Evolutionary conservation across 371 early-diverging fungal species (phyloP).

Genomic region (Globomyces sp.): DNA sequence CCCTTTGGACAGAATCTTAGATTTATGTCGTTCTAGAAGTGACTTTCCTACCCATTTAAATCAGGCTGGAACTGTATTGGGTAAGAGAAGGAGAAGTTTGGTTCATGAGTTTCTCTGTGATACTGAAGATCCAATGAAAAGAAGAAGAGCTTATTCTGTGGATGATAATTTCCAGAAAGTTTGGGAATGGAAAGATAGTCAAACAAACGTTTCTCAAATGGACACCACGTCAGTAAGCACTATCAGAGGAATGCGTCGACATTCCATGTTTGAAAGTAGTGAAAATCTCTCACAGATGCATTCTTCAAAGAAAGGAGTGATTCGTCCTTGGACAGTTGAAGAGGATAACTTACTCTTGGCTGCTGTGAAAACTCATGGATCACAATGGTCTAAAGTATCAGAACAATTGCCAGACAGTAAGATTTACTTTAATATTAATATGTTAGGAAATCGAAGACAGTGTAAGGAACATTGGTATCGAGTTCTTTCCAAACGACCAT

Average conservation of each 20-base stretch:
- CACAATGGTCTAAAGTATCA: conserved; percentile 12
- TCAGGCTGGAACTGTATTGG: background rate
- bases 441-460: conserved; percentile 29
- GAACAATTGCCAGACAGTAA: conserved; percentile 5
- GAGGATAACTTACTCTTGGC: conserved; percentile 17
- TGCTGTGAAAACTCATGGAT: conserved; percentile 9
- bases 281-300: background rate
- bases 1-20: conserved; percentile 12
- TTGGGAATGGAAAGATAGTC: conserved; percentile 3
- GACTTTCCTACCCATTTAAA: conserved; percentile 15
- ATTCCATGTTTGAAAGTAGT: conserved; percentile 9
- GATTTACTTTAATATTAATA: background rate
- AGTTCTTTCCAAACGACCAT: conserved; percentile 23
- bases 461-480: conserved; percentile 37
- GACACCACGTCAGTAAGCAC: background rate
- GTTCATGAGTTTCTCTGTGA: conserved; percentile 15
- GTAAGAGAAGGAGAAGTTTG: conserved; percentile 17
- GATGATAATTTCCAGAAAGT: background rate
- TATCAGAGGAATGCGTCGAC: conserved; percentile 7
- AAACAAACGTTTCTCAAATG: background rate
- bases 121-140: background rate
- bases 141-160: conserved; percentile 13
- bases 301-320: conserved; percentile 13
- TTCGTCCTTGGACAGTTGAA: conserved; percentile 21
- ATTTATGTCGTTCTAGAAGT: conserved; percentile 13